Evolutionary conservation across 257 asterid species (phyloP).

Genomic region (Craterostigma plantagineum): DNA sequence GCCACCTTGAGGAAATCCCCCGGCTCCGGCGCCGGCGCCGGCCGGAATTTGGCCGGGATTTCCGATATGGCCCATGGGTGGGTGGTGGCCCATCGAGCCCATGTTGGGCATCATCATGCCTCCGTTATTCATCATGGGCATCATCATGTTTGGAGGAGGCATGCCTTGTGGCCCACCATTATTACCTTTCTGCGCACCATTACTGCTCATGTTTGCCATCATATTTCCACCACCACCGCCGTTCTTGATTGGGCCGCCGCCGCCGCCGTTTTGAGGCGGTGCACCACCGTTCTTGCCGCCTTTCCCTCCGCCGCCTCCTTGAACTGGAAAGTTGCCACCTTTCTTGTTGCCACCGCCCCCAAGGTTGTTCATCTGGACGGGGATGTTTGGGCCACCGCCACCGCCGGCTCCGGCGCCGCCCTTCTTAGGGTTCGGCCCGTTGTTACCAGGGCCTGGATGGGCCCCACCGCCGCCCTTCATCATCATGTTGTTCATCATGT

Average conservation of each 20-base stretch:
- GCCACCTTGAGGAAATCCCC: constrained; percentile 16
- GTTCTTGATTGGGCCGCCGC: constrained; percentile 15
- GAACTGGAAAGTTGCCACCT: neutral
- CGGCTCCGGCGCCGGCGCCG: too few species aligned
- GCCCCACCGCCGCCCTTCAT: constrained; percentile 7
- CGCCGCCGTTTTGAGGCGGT: constrained; percentile 23
- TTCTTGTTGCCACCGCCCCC: constrained; percentile 10
- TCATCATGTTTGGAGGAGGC: constrained; percentile 43
- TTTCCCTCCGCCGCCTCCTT: constrained; percentile 22
- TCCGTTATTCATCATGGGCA: constrained; percentile 26
- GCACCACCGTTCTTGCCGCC: constrained; percentile 24
- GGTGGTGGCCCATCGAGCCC: constrained; percentile 18
- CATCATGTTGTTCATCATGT: constrained; percentile 22
- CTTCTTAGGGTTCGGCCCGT: too few species aligned
- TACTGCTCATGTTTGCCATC: neutral
- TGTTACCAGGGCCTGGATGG: too few species aligned
- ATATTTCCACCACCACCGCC: constrained; percentile 10
- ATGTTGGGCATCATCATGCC: constrained; percentile 20
- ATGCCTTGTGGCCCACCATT: constrained; percentile 73
- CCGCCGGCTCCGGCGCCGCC: constrained; percentile 16
- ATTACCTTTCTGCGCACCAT: constrained; percentile 29
- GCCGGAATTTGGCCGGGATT: constrained; percentile 56
- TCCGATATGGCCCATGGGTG: constrained; percentile 35
- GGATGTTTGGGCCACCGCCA: constrained; percentile 21
- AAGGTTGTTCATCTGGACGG: constrained; percentile 39